These are phyloP conservation scores for Kwoniella sp. DNA, from an alignment of 768 basidiomycete genomes.

Conservation along the genomic window DNA sequence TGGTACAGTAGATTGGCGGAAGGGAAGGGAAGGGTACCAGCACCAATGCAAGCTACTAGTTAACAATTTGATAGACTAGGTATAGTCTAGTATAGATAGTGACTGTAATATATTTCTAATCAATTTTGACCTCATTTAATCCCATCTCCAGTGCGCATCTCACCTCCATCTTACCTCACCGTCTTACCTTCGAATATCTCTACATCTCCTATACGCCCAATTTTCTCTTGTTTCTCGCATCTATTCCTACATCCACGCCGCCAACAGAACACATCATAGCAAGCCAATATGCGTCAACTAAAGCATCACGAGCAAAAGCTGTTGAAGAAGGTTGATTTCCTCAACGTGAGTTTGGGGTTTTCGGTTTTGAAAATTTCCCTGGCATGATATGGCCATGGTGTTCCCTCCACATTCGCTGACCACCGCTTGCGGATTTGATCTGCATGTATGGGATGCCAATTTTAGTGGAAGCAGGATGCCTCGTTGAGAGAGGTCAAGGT, in stretches of 20 bases:
- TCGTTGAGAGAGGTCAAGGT: slow-evolving; percentile 87
- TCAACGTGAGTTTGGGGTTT: slow-evolving; percentile 66
- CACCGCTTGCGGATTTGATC: no score
- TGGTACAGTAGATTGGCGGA: background rate
- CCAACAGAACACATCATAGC: background rate
- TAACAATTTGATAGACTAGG: background rate
- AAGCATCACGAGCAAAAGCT: slow-evolving; percentile 96
- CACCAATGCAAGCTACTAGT: no score
- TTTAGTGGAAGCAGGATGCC: slow-evolving; percentile 94
- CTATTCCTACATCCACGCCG: background rate
- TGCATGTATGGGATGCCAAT: background rate
- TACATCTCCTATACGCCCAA: no score
- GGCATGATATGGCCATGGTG: no score
- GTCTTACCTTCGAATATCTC: no score
- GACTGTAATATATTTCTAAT: background rate
- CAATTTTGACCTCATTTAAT: slow-evolving; percentile 1
- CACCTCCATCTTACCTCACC: no score
- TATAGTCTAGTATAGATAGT: background rate
- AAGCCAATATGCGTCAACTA: slow-evolving; percentile 72
- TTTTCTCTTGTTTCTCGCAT: no score
- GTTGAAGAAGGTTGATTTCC: slow-evolving; percentile 94
- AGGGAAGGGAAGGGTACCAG: no score
- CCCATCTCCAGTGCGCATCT: background rate
- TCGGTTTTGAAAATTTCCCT: slow-evolving; percentile 12
- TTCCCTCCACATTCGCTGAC: slow-evolving; percentile 6